Evolutionary conservation across 306 rosid species (phyloP), one percentile per base, ranked within the genome.

Genomic region (Glycine soja): DNA sequence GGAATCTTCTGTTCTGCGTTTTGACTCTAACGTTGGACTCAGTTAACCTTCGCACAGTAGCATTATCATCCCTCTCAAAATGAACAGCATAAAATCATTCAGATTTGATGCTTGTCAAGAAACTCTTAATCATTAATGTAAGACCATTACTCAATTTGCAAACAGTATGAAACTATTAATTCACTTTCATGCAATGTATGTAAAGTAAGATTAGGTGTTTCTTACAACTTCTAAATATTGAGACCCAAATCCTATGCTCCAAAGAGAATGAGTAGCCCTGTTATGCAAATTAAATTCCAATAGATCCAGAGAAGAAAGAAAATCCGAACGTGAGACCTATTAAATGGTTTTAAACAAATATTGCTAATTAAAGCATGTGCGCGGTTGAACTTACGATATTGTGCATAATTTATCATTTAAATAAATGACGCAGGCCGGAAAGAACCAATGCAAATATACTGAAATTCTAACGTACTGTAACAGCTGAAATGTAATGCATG

Each of bases 251-350:
- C 7, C 32, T 50, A 77, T 38, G 57, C 14, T 34, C 42, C 73
- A 36, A 51, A 0, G 34, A 65, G 13, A 63, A 9, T 76, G n/a
- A 76, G 10, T 51, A 4, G 30, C 48, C 48, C 24, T 69, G 15
- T 58, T 57, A 54, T 56, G 51, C 62, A 79, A 79, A 79, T 70
- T 57, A 45, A 54, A 68, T 43, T 68, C 47, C 57, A 52, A 52
- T 34, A 36, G 53, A 34, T 15, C 50, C 61, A 32, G 1, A 30
- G 0, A 48, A 50, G 24, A 8, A 30, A 46, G 59, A 62, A 61
- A 62, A 45, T 13, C 9, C 14, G 48, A 46, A n/a, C 15, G 1
- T 63, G 51, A 48, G 3, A 24, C 47, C 62, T 47, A 36, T 36
- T 64, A 38, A 43, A 57, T 19, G 48, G 13, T 68, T 68, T 53